Base-by-base conservation (phyloP, 2,329 filamentous ascomycete genomes). In the Beauveria australis region DNA sequence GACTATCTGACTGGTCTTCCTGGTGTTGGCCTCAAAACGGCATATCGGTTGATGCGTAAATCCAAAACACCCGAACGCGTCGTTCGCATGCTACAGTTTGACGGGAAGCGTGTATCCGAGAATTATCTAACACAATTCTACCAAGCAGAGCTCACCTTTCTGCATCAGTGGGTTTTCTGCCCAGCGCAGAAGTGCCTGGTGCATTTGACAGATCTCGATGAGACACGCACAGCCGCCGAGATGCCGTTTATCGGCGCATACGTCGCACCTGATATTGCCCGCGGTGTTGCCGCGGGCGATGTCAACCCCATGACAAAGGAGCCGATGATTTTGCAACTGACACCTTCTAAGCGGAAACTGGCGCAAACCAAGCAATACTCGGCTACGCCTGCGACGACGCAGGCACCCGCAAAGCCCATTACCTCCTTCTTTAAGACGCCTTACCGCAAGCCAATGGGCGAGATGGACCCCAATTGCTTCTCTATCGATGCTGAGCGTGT, bases 151-250 rank as follows among this genome's bases (percentile, higher is more conserved):
- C 78, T 90, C 66, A 97, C 94, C 0, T 99, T 99, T 69, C 76
- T 97, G 19, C 89, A 97, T 69, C 94, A 97, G 75, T 89, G 94
- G 75, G 93, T 97, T 3, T 99, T 90, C 72, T 97, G 93, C 71
- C 92, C 93, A 0, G 77, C 80, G 43, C 80, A 82, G 47, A 80
- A 87, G 61, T 77, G 85, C 63, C 74, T 97, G 49, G 89, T 96
- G 46, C 86, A 91, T 63, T 79, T 96, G 62, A 94, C 86, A 1
- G 79, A 85, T 16, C 81, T 88, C 0, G 82, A 85, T 0, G 76
- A 81, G 6, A 83, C 83, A 5, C 72, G 91, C 24, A 82, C 86
- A 26, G 77, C 87, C 1, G 83, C 86, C 10, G 83, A 88, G 47
- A 87, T 96, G 80, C 83, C 88, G 1, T 97, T 89, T 67, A 91